Evolutionary conservation across 768 basidiomycete genomes (phyloP), one percentile per base, ranked within the genome.

Genomic region (Mycena olivaceomarginata): DNA sequence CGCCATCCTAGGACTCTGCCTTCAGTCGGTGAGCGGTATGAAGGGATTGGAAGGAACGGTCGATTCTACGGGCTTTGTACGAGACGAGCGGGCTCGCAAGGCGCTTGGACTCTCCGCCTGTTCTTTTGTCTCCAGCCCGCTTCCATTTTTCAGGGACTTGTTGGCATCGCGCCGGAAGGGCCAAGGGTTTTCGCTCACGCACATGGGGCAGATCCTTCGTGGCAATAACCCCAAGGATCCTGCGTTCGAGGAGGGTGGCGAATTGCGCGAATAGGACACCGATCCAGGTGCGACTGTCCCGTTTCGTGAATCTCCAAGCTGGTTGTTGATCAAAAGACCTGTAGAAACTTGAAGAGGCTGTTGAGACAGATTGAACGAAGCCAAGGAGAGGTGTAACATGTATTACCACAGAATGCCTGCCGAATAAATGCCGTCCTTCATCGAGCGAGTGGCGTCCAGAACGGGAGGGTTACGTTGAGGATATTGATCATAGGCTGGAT

Each of bases 181-280:
- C 1, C 72, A 74, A 41, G 72, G 72, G 13, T 67, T 74, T n/a
- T 46, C 59, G 37, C 57, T 74, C 12, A 67, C 72, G 65, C 72
- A 74, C 41, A 67, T 67, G 65, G 72, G 72, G 13, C 72, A 74
- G 39, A 67, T 74, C 9, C 45, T 74, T 15, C 72, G 72, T 16
- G 72, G 72, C 11, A 74, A 74, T 48, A 65, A 74, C 56, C 72
- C 66, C 8, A 67, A 67, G 57, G 72, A 74, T 51, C 56, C 72
- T 11, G 59, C 59, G 22, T 74, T 74, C 39, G 72, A 67, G 63
- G 64, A 63, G 53, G 63, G 20, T n/a, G 39, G 1, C 20, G 39
- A 53, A 20, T n/a, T 22, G 51, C 8, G 51, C 18, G n/a, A 53
- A 11, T 53, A 53, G 46, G 46, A 53, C 8, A 20, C 18, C 8